These are phyloP conservation scores for Thozetella sp. DNA, from an alignment of 495 filamentous ascomycete genomes.

Conservation along the genomic window DNA sequence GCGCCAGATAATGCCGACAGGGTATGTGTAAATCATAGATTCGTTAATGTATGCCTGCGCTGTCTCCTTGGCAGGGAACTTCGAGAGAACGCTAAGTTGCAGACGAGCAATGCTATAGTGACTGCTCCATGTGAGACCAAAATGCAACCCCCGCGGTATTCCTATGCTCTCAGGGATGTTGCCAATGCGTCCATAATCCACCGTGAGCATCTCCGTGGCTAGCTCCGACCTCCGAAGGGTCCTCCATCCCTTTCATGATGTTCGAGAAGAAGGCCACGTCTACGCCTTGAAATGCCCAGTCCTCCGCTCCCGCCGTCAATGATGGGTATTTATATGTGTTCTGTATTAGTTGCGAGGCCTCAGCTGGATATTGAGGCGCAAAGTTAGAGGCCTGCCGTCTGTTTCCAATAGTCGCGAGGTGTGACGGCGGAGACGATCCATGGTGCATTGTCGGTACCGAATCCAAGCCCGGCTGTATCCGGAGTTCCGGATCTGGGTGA, in stretches of 20 bases:
- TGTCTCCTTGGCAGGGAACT: no score
- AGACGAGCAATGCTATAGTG: no score
- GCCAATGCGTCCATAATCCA: background rate
- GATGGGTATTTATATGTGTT: background rate
- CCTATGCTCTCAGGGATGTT: no score
- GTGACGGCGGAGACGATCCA: background rate
- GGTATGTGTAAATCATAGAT: no score
- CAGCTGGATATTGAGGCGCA: background rate
- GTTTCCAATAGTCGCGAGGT: background rate
- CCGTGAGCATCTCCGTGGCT: background rate
- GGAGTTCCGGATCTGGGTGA: background rate
- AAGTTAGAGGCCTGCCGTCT: background rate
- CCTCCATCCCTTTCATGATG: background rate
- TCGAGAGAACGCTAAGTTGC: no score
- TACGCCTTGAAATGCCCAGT: conserved; percentile 2
- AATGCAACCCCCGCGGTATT: no score
- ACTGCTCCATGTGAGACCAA: no score
- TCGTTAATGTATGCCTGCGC: no score
- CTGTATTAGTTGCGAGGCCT: background rate
- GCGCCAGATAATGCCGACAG: no score
- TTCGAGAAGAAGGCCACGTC: background rate
- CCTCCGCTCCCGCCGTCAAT: background rate
- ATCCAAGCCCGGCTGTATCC: background rate
- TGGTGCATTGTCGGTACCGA: background rate
- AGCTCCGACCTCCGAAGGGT: background rate